phyloP scores from a whole-genome alignment of 257 asterid species.

The Forsythia viridissima region DNA sequence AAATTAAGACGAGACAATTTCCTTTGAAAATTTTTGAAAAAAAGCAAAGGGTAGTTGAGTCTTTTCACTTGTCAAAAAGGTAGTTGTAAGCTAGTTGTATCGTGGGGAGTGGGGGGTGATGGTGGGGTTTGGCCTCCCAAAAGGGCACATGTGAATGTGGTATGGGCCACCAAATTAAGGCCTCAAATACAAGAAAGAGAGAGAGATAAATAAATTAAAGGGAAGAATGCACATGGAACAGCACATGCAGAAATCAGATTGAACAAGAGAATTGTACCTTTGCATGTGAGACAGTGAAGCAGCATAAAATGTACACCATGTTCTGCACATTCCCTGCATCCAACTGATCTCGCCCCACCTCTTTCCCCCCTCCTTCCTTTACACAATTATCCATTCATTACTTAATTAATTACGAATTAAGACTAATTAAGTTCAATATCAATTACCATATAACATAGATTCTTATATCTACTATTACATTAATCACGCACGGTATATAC shows the following conservation, averaged over 20 bases:
- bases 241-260: constrained; percentile 46
- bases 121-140: constrained; percentile 42
- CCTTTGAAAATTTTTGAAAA: constrained; percentile 2
- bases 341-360: background rate
- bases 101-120: background rate
- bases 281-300: constrained; percentile 75
- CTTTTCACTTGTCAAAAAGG: constrained; percentile 15
- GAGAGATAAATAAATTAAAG: constrained; percentile 13
- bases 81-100: constrained; percentile 27
- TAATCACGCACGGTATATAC: too few relatives aligned
- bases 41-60: constrained; percentile 29
- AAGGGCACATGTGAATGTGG: constrained; percentile 66
- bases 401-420: background rate
- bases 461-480: too few relatives aligned
- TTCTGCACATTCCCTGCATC: constrained; percentile 57
- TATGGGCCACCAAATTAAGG: constrained; percentile 42
- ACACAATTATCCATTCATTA: background rate
- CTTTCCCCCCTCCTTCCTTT: constrained; percentile 2
- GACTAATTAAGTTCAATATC: too few relatives aligned
- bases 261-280: background rate
- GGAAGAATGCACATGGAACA: constrained; percentile 53
- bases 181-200: background rate
- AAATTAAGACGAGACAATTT: too few relatives aligned
- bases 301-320: constrained; percentile 57
- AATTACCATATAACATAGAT: too few relatives aligned